Evolutionary conservation across 129 eudicot genomes (phyloP), one percentile per base, ranked within the genome.

Genomic region (Tagetes patula): DNA sequence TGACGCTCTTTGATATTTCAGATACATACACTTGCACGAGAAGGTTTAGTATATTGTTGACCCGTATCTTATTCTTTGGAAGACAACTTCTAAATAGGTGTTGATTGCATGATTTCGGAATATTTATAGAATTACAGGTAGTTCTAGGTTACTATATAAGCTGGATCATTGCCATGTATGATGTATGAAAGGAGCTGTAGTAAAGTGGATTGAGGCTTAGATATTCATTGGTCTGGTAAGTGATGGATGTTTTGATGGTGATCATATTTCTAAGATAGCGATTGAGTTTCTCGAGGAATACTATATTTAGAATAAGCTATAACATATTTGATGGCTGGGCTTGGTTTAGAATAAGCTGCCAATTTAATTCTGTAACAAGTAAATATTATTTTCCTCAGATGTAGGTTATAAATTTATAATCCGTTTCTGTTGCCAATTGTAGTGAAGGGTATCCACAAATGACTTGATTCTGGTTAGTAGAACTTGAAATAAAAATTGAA

Each of bases 181-280:
- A 64, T 20, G 27, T 20, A 20, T 20, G 27, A 38, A 49, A 40
- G 49, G 48, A 69, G 9, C 50, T n/a, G 5, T 69, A 5, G 47
- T 34, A 53, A 69, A 6, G 49, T 14, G 63, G 74, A 47, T 49
- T 50, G 46, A 69, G 74, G 60, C 48, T 49, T 31, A 68, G 60
- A 68, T 68, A 50, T 68, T 36, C 32, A 68, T 13, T 33, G 59
- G 6, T 46, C 56, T 32, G 43, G 59, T 47, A 32, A 46, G 32
- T 36, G 56, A 48, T n/a, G 46, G 10, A 68, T 4, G 12, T 36
- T 32, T 32, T 47, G 42, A 31, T 32, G 59, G 40, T 12, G 41
- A 33, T 64, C 72, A 47, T 68, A 68, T 68, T 33, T 68, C 42
- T 32, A 32, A 68, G 59, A 68, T 47, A 43, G 45, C 48, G 47